These are phyloP conservation scores for Abrus pulchellus DNA, from an alignment of 306 rosid species.

Conservation along the genomic window DNA sequence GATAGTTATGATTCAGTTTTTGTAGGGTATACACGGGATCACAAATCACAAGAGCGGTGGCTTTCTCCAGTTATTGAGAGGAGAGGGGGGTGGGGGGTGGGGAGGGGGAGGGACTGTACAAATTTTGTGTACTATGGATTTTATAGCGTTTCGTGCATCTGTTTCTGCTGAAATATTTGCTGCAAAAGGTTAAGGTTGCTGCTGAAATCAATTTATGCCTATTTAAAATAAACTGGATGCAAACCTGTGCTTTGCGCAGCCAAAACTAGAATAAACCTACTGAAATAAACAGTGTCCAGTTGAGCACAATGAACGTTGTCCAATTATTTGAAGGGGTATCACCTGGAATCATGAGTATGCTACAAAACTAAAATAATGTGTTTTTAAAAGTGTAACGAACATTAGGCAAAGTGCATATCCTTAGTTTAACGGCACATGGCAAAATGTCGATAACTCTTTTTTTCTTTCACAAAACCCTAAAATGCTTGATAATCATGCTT, in stretches of 20 bases:
- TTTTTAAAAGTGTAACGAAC: background rate
- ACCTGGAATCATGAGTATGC: background rate
- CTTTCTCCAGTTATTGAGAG: constrained; percentile 27
- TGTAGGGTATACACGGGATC: constrained; percentile 44
- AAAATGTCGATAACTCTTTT: no score
- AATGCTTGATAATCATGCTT: no score
- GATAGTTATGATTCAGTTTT: constrained; percentile 47
- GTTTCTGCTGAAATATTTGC: background rate
- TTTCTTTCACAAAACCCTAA: no score
- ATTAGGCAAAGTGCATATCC: no score
- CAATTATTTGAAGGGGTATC: background rate
- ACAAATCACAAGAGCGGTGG: constrained; percentile 41
- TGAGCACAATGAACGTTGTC: background rate
- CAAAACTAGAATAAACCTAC: no score
- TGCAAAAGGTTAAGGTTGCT: background rate
- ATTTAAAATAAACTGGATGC: no score
- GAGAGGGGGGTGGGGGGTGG: background rate
- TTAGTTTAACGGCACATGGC: no score
- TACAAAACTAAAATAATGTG: background rate
- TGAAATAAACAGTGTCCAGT: background rate
- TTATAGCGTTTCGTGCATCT: no score
- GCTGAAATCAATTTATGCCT: background rate
- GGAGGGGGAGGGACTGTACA: background rate
- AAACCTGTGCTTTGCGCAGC: no score
- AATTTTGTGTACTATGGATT: no score